Evolutionary conservation across 768 basidiomycete species (phyloP).

Genomic region (Tulasnella sp.): DNA sequence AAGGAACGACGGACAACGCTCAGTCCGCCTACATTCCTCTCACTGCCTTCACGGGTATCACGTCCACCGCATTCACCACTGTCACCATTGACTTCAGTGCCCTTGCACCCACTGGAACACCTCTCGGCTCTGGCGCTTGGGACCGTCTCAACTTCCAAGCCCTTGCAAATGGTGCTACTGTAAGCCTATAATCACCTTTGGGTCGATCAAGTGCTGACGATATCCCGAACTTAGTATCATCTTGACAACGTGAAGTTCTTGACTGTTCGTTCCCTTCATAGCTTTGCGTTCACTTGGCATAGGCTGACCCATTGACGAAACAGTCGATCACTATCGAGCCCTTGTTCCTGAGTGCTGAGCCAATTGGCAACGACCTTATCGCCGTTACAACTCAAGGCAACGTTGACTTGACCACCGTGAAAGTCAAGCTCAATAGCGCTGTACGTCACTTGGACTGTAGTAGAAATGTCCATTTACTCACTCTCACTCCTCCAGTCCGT

Average conservation of each 20-base stretch:
- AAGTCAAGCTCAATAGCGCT: slow-evolving; percentile 48
- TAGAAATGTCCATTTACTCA: background rate
- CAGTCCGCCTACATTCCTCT: slow-evolving; percentile 50
- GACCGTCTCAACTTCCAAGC: slow-evolving; percentile 57
- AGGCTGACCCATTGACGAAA: background rate
- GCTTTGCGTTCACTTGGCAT: background rate
- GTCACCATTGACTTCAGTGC: slow-evolving; percentile 54
- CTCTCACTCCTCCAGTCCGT: slow-evolving; percentile 41
- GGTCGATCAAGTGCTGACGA: background rate
- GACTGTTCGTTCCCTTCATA: slow-evolving; percentile 41
- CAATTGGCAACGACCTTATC: slow-evolving; percentile 52
- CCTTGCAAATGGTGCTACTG: slow-evolving; percentile 50
- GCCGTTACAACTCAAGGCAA: slow-evolving; percentile 56
- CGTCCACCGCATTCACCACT: slow-evolving; percentile 49
- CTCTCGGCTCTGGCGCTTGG: slow-evolving; percentile 50
- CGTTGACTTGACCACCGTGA: slow-evolving; percentile 50
- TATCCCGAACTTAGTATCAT: slow-evolving; percentile 39
- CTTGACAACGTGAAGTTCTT: slow-evolving; percentile 57
- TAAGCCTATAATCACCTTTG: slow-evolving; percentile 15
- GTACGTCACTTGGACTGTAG: slow-evolving; percentile 40
- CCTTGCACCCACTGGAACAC: slow-evolving; percentile 48
- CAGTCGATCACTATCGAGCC: slow-evolving; percentile 53
- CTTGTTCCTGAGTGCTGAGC: slow-evolving; percentile 57
- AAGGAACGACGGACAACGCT: slow-evolving; percentile 48
- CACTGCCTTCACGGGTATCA: slow-evolving; percentile 49